phyloP scores from a whole-genome alignment of 805 yeast species.

The Saccharomycopsis fermentans region DNA sequence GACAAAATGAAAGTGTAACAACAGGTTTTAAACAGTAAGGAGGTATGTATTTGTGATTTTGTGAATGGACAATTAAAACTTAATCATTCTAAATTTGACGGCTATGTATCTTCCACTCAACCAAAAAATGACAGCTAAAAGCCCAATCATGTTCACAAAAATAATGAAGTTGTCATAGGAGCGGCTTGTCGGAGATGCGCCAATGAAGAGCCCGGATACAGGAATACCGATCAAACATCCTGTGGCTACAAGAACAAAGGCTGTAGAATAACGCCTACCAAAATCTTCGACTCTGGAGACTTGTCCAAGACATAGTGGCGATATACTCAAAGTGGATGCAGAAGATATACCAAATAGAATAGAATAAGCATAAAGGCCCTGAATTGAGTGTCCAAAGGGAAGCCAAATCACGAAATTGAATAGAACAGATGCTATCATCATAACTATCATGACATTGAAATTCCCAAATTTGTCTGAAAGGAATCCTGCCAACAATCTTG shows the following conservation, averaged over 20 bases:
- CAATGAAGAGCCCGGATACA: constrained; percentile 39
- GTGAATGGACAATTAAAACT: neutral
- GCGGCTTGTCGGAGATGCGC: constrained; percentile 22
- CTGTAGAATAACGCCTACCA: constrained; percentile 46
- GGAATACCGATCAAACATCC: constrained; percentile 40
- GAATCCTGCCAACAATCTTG: constrained; percentile 27
- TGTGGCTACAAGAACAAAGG: constrained; percentile 48
- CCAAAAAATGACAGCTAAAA: constrained; percentile 32
- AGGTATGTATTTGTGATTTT: too few relatives aligned
- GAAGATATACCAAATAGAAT: constrained; percentile 44
- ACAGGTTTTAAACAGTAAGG: too few relatives aligned
- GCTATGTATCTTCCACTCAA: constrained; percentile 33
- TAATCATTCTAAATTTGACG: constrained; percentile 22
- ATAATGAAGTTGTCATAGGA: constrained; percentile 31
- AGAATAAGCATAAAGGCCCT: constrained; percentile 35
- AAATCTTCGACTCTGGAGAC: constrained; percentile 45
- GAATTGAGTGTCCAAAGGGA: constrained; percentile 30
- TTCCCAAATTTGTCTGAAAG: constrained; percentile 33
- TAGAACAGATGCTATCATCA: constrained; percentile 27
- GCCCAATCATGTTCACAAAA: constrained; percentile 29
- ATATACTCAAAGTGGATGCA: constrained; percentile 45
- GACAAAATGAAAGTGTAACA: too few relatives aligned
- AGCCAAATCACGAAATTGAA: constrained; percentile 32
- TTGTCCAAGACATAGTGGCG: constrained; percentile 52
- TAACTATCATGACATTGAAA: constrained; percentile 36